These are phyloP conservation scores for Ustilago hordei DNA, from an alignment of 1,284 basidiomycete genomes.

Conservation along the genomic window DNA sequence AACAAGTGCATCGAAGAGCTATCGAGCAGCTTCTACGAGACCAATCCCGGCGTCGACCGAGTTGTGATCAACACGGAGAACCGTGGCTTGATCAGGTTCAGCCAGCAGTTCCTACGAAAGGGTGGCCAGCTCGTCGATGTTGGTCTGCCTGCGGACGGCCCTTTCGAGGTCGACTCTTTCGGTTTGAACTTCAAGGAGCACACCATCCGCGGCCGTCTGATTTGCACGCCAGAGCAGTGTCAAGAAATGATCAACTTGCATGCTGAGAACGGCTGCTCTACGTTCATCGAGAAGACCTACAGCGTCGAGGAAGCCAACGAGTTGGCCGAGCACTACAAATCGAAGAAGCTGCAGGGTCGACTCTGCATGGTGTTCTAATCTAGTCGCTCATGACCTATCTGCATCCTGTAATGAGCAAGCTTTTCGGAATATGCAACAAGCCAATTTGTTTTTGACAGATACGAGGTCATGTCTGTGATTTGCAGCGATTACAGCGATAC, in stretches of 20 bases:
- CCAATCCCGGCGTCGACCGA: conserved; percentile 62
- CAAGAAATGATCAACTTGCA: conserved; percentile 62
- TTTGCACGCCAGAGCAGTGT: conserved; percentile 60
- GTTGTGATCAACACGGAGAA: conserved; percentile 59
- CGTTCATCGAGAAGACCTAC: conserved; percentile 61
- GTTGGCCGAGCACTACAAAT: conserved; percentile 56
- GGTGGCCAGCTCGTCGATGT: conserved; percentile 59
- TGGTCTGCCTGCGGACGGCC: conserved; percentile 57
- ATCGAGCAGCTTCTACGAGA: conserved; percentile 52
- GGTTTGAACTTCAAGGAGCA: conserved; percentile 64
- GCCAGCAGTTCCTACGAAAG: conserved; percentile 60
- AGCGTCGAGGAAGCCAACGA: conserved; percentile 57
- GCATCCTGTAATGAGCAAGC: background rate
- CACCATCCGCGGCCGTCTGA: conserved; percentile 58
- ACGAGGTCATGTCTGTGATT: too few species aligned
- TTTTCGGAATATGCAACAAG: background rate
- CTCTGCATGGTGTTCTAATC: conserved; percentile 56
- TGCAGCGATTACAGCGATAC: too few species aligned
- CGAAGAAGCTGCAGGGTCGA: conserved; percentile 52
- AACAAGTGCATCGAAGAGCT: conserved; percentile 53
- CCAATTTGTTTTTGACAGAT: background rate
- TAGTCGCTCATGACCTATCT: background rate
- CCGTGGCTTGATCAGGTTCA: conserved; percentile 47
- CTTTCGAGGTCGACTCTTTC: conserved; percentile 57
- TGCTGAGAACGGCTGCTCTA: conserved; percentile 48